Conservation (phyloP, 306 rosid species). For the Dryas octopetala region DNA sequence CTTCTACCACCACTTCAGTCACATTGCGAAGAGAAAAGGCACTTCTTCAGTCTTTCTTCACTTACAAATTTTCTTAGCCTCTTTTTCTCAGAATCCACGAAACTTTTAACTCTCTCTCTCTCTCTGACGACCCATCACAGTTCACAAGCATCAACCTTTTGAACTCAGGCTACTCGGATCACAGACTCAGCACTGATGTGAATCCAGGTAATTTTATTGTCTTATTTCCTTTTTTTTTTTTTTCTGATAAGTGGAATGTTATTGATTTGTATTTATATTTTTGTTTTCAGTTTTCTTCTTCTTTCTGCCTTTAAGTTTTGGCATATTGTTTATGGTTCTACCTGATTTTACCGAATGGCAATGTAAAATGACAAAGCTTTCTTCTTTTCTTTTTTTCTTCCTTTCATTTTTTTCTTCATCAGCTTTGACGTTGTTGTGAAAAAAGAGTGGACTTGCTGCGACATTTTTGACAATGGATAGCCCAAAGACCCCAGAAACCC, state of each 20-base stretch:
- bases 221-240: neutral
- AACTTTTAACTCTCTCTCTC: neutral
- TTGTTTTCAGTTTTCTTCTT: neutral
- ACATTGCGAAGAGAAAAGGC: too few relatives aligned
- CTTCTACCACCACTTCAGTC: too few relatives aligned
- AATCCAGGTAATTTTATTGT: neutral
- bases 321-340: neutral
- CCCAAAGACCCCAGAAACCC: constrained; percentile 49
- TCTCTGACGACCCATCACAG: neutral
- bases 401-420: constrained; percentile 5
- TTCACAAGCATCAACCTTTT: neutral
- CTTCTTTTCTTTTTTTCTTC: neutral
- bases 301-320: neutral
- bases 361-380: constrained; percentile 2
- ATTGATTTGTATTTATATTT: neutral
- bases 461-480: constrained; percentile 34
- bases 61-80: neutral
- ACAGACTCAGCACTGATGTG: neutral
- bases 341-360: neutral
- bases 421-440: constrained; percentile 26
- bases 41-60: too few relatives aligned
- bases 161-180: neutral
- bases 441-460: neutral
- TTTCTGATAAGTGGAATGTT: neutral
- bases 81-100: neutral